Evolutionary conservation across 805 yeast genomes (phyloP).

Genomic region (Candida adriatica): DNA sequence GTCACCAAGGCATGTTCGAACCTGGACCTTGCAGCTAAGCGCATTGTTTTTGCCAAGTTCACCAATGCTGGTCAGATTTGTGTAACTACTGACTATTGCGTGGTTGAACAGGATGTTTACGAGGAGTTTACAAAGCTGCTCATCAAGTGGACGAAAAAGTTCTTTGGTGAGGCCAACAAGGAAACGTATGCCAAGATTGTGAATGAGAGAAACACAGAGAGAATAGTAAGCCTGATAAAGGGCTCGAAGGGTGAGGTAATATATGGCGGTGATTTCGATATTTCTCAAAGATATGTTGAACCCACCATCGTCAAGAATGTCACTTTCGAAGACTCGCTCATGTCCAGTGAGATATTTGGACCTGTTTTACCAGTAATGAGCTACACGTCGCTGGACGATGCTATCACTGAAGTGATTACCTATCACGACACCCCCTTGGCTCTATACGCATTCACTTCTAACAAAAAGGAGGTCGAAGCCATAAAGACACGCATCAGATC

Average conservation of each 20-base stretch:
- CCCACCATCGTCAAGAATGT: constrained; percentile 73
- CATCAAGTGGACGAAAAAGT: constrained; percentile 34
- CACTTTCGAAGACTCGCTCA: constrained; percentile 56
- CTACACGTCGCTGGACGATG: constrained; percentile 38
- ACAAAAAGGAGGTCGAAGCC: constrained; percentile 36
- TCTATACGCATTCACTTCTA: constrained; percentile 57
- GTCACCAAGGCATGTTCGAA: constrained; percentile 46
- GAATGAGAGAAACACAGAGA: constrained; percentile 44
- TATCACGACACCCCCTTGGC: constrained; percentile 77
- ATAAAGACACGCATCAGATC: constrained; percentile 55
- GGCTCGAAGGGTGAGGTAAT: constrained; percentile 40
- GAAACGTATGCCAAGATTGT: constrained; percentile 49
- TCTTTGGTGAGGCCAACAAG: constrained; percentile 36
- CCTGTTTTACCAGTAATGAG: constrained; percentile 75
- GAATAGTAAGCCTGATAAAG: constrained; percentile 37
- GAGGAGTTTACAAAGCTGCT: constrained; percentile 38
- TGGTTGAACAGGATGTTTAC: constrained; percentile 56
- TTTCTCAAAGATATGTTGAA: constrained; percentile 42
- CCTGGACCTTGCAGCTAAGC: constrained; percentile 41
- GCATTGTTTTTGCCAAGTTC: constrained; percentile 75
- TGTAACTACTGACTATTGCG: constrained; percentile 78
- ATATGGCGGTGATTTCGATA: constrained; percentile 30
- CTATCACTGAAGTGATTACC: constrained; percentile 35
- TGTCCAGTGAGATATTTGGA: constrained; percentile 77
- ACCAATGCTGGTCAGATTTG: constrained; percentile 87